phyloP scores from a whole-genome alignment of 75 land plant species.

The Selaginella tamariscina region DNA sequence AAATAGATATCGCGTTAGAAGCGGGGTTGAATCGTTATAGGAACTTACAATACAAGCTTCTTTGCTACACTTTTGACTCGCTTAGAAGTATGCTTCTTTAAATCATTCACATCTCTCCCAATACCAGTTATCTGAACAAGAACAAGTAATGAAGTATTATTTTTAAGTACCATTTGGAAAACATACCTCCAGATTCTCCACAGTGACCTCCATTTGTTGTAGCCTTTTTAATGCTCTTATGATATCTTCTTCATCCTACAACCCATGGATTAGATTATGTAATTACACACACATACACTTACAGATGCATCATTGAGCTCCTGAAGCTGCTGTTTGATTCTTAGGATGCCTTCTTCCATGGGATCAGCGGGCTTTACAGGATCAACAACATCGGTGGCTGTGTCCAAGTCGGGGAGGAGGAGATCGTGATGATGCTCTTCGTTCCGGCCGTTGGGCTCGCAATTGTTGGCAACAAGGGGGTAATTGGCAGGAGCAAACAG shows the following conservation, averaged over 20 bases:
- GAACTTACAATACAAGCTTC: conserved; percentile 48
- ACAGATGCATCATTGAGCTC: background rate
- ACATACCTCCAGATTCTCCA: conserved; percentile 11
- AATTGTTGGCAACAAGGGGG: conserved; percentile 13
- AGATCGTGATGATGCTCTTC: conserved; percentile 11
- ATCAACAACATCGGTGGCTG: background rate
- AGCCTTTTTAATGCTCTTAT: background rate
- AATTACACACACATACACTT: background rate
- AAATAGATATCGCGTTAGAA: background rate
- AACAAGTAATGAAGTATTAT: background rate
- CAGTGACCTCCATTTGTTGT: conserved; percentile 1
- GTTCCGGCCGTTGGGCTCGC: conserved; percentile 2
- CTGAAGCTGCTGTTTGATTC: background rate
- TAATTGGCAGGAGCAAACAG: conserved; percentile 34
- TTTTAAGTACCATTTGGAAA: background rate
- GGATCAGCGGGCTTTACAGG: background rate
- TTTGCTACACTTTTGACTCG: conserved; percentile 43
- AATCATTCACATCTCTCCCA: conserved; percentile 60
- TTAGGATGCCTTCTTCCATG: background rate
- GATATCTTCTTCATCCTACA: conserved; percentile 11
- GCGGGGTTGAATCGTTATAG: background rate
- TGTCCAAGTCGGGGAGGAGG: conserved; percentile 15
- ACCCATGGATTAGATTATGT: background rate
- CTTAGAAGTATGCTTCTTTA: conserved; percentile 60
- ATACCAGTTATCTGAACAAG: conserved; percentile 66